Base-by-base conservation (phyloP, 1,284 basidiomycete genomes). In the Cutaneotrichosporon sp. region DNA sequence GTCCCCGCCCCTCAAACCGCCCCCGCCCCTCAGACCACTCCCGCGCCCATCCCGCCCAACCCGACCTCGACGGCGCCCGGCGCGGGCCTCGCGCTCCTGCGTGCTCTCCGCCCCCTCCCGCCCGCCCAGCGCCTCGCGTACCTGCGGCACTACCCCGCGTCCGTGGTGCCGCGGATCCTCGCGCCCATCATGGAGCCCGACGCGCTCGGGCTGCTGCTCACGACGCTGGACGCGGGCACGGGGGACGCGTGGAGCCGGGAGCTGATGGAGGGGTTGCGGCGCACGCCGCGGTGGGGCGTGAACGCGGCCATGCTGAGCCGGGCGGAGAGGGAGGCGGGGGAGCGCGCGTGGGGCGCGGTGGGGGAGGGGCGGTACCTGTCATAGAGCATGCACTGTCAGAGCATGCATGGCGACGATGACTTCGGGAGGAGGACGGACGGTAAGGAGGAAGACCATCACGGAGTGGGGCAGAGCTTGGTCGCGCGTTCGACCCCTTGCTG, bases 181-280 rank as follows among this genome's bases (percentile, higher is more conserved):
- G 63, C 59, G 10, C 56, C 63, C 8, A 66, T 76, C 4, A 64
- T 79, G 13, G 77, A 78, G 54, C 78, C 78, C 0, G 78, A 79
- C 59, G 64, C 62, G 11, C 62, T 78, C 7, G 77, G 69, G 1
- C 24, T 68, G 34, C 55, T 78, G 10, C 62, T 75, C 6, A 10
- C 64, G 1, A 65, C 69, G 1, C 49, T 75, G 20, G 47, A 20
- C 2, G 58, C 58, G 49, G 43, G 27, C 22, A 52, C 57, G 9
- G 67, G 67, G 1, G n/a, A 47, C 20, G 24, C 13, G 13, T 65
- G 59, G 57, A 29, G 51, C 1, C 62, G 43, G 29, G 52, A 50
- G 33, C 54, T 76, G 5, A 45, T 77, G 36, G 18, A 34, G 2
- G 71, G 63, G 1, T 55, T 79, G 55, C 62, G 51, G 54, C 16